A percentile compares a stretch with the other conserved stretches of the same genome.
Evolutionary conservation across 2,329 filamentous ascomycete species (phyloP).

Genomic region (Neocucurbitaria cava): DNA sequence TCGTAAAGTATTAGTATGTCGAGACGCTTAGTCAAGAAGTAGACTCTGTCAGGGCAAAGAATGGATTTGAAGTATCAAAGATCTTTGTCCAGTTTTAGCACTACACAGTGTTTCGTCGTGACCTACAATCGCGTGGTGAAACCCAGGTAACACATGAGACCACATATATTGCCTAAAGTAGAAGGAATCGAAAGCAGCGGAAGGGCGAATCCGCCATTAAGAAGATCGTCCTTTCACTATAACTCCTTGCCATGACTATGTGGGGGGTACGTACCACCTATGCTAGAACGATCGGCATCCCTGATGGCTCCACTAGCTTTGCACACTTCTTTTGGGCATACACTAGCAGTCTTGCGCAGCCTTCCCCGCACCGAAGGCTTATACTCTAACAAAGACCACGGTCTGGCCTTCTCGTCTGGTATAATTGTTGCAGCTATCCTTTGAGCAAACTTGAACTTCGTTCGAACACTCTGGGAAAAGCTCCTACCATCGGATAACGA

Average conservation of each 20-base stretch:
- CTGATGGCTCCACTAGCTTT: background rate
- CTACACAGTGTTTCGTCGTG: background rate
- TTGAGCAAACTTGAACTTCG: background rate
- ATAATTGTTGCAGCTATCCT: background rate
- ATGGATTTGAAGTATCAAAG: too few species aligned
- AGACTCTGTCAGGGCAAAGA: too few species aligned
- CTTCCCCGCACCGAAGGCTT: background rate
- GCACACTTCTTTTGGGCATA: background rate
- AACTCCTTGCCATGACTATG: background rate
- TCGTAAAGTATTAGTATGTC: too few species aligned
- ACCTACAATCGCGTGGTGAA: background rate
- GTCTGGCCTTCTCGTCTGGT: background rate
- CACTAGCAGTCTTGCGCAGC: background rate
- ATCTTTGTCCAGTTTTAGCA: background rate
- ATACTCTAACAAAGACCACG: background rate
- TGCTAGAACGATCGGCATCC: background rate
- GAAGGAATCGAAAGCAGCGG: conserved; percentile 18
- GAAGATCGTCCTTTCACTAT: too few species aligned
- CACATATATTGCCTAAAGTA: conserved; percentile 4
- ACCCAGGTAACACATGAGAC: background rate
- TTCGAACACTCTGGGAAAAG: background rate
- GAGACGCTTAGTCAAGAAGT: too few species aligned
- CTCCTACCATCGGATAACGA: background rate
- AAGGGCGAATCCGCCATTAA: conserved; percentile 7
- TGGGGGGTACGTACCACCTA: background rate